Conservation (phyloP, 805 yeast genomes). For the Dipodascus geniculatus region DNA sequence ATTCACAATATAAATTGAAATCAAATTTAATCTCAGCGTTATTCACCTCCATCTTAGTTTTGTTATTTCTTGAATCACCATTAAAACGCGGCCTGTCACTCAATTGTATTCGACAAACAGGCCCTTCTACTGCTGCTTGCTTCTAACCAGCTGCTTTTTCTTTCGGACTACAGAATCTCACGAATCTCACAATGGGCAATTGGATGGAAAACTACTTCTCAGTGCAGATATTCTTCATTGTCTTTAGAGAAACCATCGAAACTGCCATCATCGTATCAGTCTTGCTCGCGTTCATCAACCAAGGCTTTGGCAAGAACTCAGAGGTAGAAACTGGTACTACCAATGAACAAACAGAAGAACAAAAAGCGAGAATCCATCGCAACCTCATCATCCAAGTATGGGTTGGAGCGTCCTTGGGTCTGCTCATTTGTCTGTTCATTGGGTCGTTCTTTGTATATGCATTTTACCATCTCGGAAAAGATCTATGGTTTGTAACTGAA, state of each 20-base stretch:
- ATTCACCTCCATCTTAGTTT: no score
- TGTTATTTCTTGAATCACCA: no score
- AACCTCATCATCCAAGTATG: constrained; percentile 59
- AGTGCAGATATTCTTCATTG: constrained; percentile 75
- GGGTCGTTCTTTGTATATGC: constrained; percentile 61
- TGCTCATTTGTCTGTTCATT: constrained; percentile 53
- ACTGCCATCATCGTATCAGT: constrained; percentile 83
- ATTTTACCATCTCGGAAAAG: constrained; percentile 70
- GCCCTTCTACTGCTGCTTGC: no score
- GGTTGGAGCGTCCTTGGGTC: constrained; percentile 68
- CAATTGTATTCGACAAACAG: no score
- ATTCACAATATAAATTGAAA: not conserved
- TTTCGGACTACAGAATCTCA: no score
- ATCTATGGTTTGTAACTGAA: constrained; percentile 80
- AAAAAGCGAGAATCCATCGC: constrained; percentile 24
- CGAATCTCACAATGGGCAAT: not conserved
- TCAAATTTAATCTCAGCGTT: not conserved
- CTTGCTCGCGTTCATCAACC: constrained; percentile 72
- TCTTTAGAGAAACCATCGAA: constrained; percentile 80
- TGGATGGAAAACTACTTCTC: constrained; percentile 29
- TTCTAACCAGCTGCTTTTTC: no score
- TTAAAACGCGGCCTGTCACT: no score
- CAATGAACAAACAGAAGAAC: constrained; percentile 7
- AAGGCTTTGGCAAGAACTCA: constrained; percentile 45
- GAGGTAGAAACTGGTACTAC: constrained; percentile 2